Evolutionary conservation across 1,284 basidiomycete genomes (phyloP).

Genomic region (Boletellus deceptivus): DNA sequence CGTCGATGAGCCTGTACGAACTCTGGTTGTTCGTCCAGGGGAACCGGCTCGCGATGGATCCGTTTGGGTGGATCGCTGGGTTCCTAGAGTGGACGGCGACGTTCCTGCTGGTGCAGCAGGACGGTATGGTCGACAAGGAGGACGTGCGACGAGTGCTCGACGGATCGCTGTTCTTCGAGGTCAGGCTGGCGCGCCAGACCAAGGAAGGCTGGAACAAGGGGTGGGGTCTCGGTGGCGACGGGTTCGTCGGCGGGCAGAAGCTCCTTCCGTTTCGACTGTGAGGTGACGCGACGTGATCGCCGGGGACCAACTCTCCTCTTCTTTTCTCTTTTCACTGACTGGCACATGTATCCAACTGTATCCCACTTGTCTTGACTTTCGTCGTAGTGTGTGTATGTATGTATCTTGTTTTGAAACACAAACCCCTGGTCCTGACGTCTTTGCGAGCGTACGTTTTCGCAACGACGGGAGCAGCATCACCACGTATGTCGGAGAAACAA

Average conservation of each 20-base stretch:
- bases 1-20: slow-evolving; percentile 25
- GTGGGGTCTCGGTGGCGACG: slow-evolving; percentile 30
- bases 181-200: slow-evolving; percentile 15
- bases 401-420: too few species aligned
- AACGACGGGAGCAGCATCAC: slow-evolving; percentile 14
- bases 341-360: too few species aligned
- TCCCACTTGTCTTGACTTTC: slow-evolving; percentile 8
- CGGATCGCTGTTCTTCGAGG: slow-evolving; percentile 32
- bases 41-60: slow-evolving; percentile 37
- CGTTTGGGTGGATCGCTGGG: slow-evolving; percentile 35
- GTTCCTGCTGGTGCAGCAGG: slow-evolving; percentile 28
- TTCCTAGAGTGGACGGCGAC: slow-evolving; percentile 35
- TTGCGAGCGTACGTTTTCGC: too few species aligned
- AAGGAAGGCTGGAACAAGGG: slow-evolving; percentile 30
- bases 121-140: slow-evolving; percentile 30
- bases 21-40: slow-evolving; percentile 31
- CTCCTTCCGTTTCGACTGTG: slow-evolving; percentile 29
- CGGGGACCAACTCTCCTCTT: too few species aligned
- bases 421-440: too few species aligned
- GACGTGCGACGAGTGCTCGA: slow-evolving; percentile 29
- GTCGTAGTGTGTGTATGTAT: neutral
- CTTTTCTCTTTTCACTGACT: too few species aligned
- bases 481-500: slow-evolving; percentile 33
- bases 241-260: slow-evolving; percentile 31
- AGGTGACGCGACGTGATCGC: neutral